Evolutionary conservation across 2,329 filamentous ascomycete genomes (phyloP).

Genomic region (Xylariaceae sp.): DNA sequence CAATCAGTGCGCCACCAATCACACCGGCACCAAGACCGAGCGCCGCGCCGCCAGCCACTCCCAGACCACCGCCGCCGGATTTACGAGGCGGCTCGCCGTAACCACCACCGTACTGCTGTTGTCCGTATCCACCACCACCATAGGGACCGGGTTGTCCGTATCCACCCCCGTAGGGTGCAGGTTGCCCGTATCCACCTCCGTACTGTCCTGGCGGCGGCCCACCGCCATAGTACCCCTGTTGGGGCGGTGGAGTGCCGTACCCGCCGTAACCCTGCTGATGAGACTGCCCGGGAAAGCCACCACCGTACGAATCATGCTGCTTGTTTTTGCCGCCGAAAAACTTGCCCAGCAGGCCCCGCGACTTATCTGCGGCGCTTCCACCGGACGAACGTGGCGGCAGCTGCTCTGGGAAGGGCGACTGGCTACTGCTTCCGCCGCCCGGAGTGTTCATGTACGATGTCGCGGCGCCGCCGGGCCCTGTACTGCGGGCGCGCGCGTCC

Average conservation of each 20-base stretch:
- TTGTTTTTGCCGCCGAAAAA: conserved; percentile 44
- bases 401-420: conserved; percentile 47
- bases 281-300: conserved; percentile 38
- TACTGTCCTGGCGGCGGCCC: conserved; percentile 43
- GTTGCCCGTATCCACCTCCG: conserved; percentile 37
- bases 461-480: conserved; percentile 40
- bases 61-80: conserved; percentile 62
- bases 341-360: conserved; percentile 47
- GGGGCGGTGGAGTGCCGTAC: conserved; percentile 43
- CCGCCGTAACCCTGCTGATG: conserved; percentile 41
- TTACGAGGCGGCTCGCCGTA: conserved; percentile 44
- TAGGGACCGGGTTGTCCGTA: conserved; percentile 38
- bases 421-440: conserved; percentile 42
- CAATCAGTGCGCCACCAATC: conserved; percentile 77
- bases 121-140: conserved; percentile 41
- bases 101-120: conserved; percentile 22
- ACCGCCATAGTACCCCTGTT: conserved; percentile 40
- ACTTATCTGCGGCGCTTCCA: conserved; percentile 46
- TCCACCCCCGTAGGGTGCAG: conserved; percentile 47
- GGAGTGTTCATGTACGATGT: conserved; percentile 39
- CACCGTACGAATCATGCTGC: conserved; percentile 41
- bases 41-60: conserved; percentile 75
- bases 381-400: conserved; percentile 49
- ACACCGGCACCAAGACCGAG: conserved; percentile 83
- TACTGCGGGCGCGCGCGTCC: conserved; percentile 59